These are phyloP conservation scores for Blepharisma stoltei DNA, from an alignment of 73 alveolate species.

Conservation along the genomic window DNA sequence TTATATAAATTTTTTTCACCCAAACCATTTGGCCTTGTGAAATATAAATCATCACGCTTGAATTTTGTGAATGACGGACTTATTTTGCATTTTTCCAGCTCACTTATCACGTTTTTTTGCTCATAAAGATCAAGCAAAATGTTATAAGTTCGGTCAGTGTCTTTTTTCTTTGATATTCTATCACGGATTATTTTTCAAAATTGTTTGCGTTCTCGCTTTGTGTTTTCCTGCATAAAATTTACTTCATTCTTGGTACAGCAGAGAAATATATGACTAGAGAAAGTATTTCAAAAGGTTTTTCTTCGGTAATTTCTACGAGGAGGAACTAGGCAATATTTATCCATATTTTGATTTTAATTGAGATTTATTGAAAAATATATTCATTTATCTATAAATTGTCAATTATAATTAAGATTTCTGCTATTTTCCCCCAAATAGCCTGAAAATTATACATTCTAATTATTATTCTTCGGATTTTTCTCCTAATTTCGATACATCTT, in stretches of 20 bases:
- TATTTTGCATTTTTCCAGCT: constrained; percentile 5
- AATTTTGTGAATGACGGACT: neutral
- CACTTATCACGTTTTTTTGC: constrained; percentile 13
- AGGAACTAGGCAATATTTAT: constrained; percentile 34
- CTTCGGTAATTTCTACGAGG: neutral
- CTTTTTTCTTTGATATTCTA: constrained; percentile 4
- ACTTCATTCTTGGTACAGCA: constrained; percentile 17
- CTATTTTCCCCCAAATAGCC: too few relatives aligned
- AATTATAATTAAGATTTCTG: too few relatives aligned
- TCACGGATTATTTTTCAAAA: neutral
- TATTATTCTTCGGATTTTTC: too few relatives aligned
- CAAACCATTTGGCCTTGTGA: too few relatives aligned
- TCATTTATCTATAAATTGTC: too few relatives aligned
- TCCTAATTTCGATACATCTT: too few relatives aligned
- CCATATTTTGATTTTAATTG: neutral
- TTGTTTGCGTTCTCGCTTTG: neutral
- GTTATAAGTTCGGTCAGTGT: neutral
- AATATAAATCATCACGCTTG: constrained; percentile 47
- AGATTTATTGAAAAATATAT: too few relatives aligned
- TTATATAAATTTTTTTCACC: too few relatives aligned
- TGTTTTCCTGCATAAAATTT: neutral
- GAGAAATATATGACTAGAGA: neutral
- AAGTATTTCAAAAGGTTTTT: constrained; percentile 3
- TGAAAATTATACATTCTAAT: too few relatives aligned
- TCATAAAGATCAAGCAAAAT: constrained; percentile 23